Percentiles rank a stretch among this genome's conserved stretches.
Conservation (phyloP, 352 stramenopile genomes). For the Plasmopara muralis region DNA sequence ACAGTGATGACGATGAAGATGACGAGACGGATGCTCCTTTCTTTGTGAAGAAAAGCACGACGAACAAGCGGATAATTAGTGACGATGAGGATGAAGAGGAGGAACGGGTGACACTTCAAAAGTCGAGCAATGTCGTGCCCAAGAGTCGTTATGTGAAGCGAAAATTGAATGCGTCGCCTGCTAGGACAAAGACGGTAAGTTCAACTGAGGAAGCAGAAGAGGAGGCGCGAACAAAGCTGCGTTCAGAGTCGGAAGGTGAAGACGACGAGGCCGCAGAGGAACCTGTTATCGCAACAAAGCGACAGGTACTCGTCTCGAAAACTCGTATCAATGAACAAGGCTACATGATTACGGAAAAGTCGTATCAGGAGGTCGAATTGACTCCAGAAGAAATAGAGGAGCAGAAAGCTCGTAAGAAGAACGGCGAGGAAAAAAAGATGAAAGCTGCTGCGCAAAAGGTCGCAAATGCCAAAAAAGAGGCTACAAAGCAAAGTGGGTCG, state of each 20-base stretch:
- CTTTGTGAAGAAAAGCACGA: conserved; percentile 58
- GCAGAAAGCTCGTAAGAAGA: conserved; percentile 36
- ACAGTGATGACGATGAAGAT: conserved; percentile 64
- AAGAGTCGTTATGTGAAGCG: conserved; percentile 38
- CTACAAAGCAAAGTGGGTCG: conserved; percentile 35
- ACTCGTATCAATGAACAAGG: conserved; percentile 73
- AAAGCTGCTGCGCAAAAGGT: conserved; percentile 28
- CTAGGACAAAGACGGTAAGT: conserved; percentile 16
- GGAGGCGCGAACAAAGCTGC: conserved; percentile 10
- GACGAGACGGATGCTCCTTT: conserved; percentile 50
- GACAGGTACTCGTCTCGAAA: conserved; percentile 55
- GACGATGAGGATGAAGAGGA: conserved; percentile 58
- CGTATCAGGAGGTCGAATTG: conserved; percentile 62
- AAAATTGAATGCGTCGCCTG: conserved; percentile 37
- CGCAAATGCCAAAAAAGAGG: conserved; percentile 42
- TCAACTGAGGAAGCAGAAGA: conserved; percentile 17
- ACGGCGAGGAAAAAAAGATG: conserved; percentile 37
- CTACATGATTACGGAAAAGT: conserved; percentile 84
- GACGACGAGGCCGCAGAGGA: conserved; percentile 15
- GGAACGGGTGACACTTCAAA: conserved; percentile 9
- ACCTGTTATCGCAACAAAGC: conserved; percentile 33
- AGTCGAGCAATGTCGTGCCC: conserved; percentile 11
- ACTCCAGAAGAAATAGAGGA: conserved; percentile 53
- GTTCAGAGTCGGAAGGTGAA: conserved; percentile 25
- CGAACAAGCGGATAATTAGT: conserved; percentile 53